Evolutionary conservation across 2,329 filamentous ascomycete species (phyloP).

Genomic region (Calonectria crousiana): DNA sequence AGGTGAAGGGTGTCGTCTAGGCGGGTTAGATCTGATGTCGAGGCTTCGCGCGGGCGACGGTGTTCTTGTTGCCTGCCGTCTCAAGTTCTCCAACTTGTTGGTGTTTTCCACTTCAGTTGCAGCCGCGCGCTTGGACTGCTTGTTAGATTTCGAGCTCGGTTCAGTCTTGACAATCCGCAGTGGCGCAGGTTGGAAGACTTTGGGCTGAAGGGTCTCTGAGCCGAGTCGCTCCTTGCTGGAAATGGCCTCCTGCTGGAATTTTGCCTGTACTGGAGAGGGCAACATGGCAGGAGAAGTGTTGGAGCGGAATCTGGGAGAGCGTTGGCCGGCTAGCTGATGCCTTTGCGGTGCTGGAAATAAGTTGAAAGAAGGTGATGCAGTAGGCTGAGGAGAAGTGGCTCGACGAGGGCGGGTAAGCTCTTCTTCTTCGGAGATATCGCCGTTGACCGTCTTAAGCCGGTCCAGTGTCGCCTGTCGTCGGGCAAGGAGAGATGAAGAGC

Average conservation of each 20-base stretch:
- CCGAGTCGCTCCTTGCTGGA: neutral
- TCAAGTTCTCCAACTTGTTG: constrained; percentile 21
- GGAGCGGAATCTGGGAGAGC: constrained; percentile 60
- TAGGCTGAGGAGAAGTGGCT: constrained; percentile 62
- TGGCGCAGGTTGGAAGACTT: constrained; percentile 27
- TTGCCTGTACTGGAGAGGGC: constrained; percentile 56
- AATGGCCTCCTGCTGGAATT: constrained; percentile 44
- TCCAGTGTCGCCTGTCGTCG: constrained; percentile 71
- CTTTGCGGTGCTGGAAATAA: constrained; percentile 55
- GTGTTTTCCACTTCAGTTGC: constrained; percentile 7
- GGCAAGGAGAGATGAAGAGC: constrained; percentile 57
- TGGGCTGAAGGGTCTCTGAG: constrained; percentile 27
- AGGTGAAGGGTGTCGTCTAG: constrained; percentile 33
- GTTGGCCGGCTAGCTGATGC: constrained; percentile 42
- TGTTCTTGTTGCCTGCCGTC: constrained; percentile 12
- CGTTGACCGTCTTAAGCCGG: constrained; percentile 67
- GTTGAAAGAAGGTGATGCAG: constrained; percentile 57
- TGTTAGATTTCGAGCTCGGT: constrained; percentile 44
- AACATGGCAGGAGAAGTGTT: constrained; percentile 67
- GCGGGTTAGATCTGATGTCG: constrained; percentile 15
- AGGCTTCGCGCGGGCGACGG: constrained; percentile 29
- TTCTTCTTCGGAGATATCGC: constrained; percentile 53
- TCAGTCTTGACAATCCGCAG: constrained; percentile 14
- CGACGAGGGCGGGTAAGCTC: constrained; percentile 52
- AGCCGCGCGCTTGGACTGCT: constrained; percentile 39